Conservation (phyloP, 495 filamentous ascomycete genomes). For the Apiosordaria backusii region DNA sequence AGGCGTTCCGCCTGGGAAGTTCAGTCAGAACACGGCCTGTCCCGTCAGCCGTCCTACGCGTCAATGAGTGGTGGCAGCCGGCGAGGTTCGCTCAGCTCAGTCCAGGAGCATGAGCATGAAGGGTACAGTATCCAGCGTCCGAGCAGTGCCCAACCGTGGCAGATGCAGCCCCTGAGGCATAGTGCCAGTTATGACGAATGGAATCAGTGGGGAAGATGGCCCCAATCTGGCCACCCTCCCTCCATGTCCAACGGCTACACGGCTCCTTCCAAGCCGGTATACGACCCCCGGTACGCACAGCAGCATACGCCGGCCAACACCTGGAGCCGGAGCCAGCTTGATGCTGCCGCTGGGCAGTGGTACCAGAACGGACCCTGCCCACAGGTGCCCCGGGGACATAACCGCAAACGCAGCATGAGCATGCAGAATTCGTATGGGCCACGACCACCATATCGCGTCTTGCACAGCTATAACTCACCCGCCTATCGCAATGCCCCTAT, state of each 20-base stretch:
- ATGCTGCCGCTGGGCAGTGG: constrained; percentile 29
- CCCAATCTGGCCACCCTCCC: constrained; percentile 31
- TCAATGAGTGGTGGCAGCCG: constrained; percentile 33
- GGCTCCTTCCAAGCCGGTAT: constrained; percentile 17
- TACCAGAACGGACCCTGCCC: constrained; percentile 31
- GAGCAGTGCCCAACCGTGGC: constrained; percentile 28
- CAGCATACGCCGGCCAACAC: constrained; percentile 21
- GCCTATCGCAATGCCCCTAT: constrained; percentile 46
- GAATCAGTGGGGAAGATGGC: constrained; percentile 21
- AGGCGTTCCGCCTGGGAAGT: constrained; percentile 16
- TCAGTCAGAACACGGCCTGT: constrained; percentile 31
- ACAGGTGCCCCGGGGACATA: constrained; percentile 35
- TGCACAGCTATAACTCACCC: constrained; percentile 50
- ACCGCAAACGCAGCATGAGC: constrained; percentile 37
- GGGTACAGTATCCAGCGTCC: constrained; percentile 21
- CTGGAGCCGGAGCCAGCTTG: constrained; percentile 30
- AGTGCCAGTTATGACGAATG: constrained; percentile 43
- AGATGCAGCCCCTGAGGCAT: constrained; percentile 32
- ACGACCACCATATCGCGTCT: constrained; percentile 38
- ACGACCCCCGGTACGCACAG: constrained; percentile 30
- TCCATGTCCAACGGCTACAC: constrained; percentile 41
- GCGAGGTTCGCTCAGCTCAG: constrained; percentile 28
- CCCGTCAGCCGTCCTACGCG: constrained; percentile 26
- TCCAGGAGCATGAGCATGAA: constrained; percentile 23
- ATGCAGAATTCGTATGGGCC: constrained; percentile 5